phyloP scores from a whole-genome alignment of 1,284 basidiomycete genomes.

The Ceratobasidium sp. region DNA sequence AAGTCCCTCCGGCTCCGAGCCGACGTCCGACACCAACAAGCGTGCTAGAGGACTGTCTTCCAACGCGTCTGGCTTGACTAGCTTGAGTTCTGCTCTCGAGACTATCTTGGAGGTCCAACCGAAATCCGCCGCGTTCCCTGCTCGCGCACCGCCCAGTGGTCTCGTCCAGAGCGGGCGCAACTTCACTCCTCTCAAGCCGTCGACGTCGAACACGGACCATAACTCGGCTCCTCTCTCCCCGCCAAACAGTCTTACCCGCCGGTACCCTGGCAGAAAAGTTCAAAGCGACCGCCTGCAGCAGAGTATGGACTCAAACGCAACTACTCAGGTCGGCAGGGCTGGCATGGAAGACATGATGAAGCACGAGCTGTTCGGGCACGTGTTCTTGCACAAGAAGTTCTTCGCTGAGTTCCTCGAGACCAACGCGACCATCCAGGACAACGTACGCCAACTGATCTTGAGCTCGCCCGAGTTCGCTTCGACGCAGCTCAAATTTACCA shows the following conservation, averaged over 20 bases:
- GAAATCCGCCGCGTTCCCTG: not conserved
- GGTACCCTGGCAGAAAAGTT: not conserved
- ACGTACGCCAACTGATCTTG: not conserved
- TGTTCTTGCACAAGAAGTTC: conserved; percentile 10
- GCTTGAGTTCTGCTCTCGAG: conserved; percentile 9
- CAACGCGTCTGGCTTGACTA: not conserved
- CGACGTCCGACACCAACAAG: not conserved
- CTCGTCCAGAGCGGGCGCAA: not conserved
- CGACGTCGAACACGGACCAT: not conserved
- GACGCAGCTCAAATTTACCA: not conserved
- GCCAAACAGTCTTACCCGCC: not conserved
- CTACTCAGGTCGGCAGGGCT: not conserved
- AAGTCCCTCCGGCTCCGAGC: not conserved
- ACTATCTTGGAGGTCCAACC: conserved; percentile 6
- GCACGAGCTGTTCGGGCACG: conserved; percentile 15
- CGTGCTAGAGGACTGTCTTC: not conserved
- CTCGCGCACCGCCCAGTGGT: not conserved
- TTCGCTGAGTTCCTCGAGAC: conserved; percentile 21
- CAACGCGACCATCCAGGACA: not conserved
- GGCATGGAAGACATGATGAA: conserved; percentile 23
- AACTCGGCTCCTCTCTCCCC: too few species aligned
- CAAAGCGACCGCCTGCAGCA: not conserved
- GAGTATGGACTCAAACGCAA: not conserved
- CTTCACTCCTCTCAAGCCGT: conserved; percentile 1
- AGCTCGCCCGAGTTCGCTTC: not conserved